Evolutionary conservation across 176 grass and related monocot species (phyloP), one percentile per base, ranked within the genome.

Genomic region (Stipa capillata): DNA sequence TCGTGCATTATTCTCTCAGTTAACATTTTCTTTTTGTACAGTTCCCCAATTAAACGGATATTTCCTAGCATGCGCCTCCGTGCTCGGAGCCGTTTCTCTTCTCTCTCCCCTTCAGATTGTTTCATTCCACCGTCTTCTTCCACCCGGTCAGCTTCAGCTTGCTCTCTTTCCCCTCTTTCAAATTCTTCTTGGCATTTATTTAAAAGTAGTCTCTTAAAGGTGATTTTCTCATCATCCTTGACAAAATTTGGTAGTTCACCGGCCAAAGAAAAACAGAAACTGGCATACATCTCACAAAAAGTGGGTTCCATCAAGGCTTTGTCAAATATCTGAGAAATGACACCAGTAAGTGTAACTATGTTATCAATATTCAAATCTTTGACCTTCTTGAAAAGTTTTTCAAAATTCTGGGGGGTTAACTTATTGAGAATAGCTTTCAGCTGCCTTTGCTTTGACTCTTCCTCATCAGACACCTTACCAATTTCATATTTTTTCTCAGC

Each of bases 271-370:
- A 68, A 89, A 59, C 93, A 97, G 36, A 97, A 97, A 86, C 82
- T 84, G 42, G 93, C 90, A 78, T 97, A 93, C 93, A 93, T 97
- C 70, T 97, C 93, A 88, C 93, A 93, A 56, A 97, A 97, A 9
- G 93, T 97, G 8, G 93, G 93, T 72, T 97, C 90, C 93, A 84
- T 97, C 59, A 97, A 84, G n/a, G 93, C 93, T 80, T 97, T 97
- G 85, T 97, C 90, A 88, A 97, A 97, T 75, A 97, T 93, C 76
- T 97, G 93, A 55, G 87, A 88, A 79, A 97, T 97, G 58, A 93
- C 85, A 40, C 93, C 87, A 39, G 32, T 85, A 60, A 97, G 85
- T 51, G 93, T 97, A 41, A 31, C 49, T 25, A 84, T 59, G 31
- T 63, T 97, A 70, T 97, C 93, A 6, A 97, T 93, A 62, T 93